Percentiles rank a stretch among this genome's conserved stretches.
These are phyloP conservation scores for Knufia fluminis DNA, from an alignment of 2,329 filamentous ascomycete species.

Conservation along the genomic window DNA sequence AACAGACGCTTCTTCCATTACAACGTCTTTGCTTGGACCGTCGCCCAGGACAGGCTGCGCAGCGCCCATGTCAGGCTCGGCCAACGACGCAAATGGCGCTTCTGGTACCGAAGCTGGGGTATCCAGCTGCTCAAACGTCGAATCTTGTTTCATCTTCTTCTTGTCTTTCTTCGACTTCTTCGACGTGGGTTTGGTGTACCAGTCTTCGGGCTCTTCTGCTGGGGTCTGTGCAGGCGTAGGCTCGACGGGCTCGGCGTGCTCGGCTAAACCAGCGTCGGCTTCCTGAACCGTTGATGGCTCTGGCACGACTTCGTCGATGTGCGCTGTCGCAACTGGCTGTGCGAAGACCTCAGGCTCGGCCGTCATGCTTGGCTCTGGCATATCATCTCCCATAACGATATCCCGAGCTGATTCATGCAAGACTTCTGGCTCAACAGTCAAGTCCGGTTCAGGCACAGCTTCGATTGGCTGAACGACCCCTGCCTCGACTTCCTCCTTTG, in stretches of 20 bases:
- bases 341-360: not conserved
- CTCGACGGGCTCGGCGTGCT: not conserved
- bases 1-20: not conserved
- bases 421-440: not conserved
- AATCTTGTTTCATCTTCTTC: slow-evolving; percentile 6
- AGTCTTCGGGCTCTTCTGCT: not conserved
- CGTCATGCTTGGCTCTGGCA: not conserved
- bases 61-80: not conserved
- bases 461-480: not conserved
- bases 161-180: slow-evolving; percentile 6
- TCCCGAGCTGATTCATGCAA: not conserved
- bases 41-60: not conserved
- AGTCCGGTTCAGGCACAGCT: not conserved
- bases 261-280: not conserved
- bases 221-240: not conserved
- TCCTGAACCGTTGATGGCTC: not conserved
- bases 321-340: not conserved
- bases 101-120: slow-evolving; percentile 3
- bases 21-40: not conserved
- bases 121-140: not conserved
- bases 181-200: not conserved
- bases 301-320: not conserved
- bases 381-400: not conserved
- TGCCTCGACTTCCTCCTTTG: not conserved
- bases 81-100: not conserved